Conservation (phyloP, 257 asterid genomes). For the Thymus mandschuricus region DNA sequence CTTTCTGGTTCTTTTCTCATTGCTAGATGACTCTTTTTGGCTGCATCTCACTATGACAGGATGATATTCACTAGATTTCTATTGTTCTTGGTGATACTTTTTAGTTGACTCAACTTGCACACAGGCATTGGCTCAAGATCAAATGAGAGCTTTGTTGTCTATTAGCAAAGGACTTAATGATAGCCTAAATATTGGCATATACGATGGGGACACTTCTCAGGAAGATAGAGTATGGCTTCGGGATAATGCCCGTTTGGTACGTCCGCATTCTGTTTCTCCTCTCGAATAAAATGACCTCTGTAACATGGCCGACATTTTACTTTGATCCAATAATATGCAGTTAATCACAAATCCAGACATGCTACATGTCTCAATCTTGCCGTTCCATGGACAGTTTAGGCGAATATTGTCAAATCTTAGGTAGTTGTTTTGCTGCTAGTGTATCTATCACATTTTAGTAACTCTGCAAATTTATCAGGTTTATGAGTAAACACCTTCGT, state of each 20-base stretch:
- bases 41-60: conserved; percentile 26
- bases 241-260: conserved; percentile 92
- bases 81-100: conserved; percentile 21
- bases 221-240: conserved; percentile 82
- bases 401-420: conserved; percentile 83
- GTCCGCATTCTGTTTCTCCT: background rate
- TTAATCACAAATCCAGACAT: conserved; percentile 96
- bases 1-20: conserved; percentile 13
- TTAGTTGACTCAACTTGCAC: conserved; percentile 35
- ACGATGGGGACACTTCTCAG: conserved; percentile 94
- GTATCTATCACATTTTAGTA: conserved; percentile 24
- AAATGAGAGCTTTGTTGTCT: conserved; percentile 68
- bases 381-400: conserved; percentile 76
- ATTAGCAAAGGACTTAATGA: conserved; percentile 62
- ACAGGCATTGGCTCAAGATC: conserved; percentile 99
- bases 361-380: conserved; percentile 92
- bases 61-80: conserved; percentile 21
- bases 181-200: conserved; percentile 78
- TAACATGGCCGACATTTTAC: conserved; percentile 28
- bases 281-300: conserved; percentile 25
- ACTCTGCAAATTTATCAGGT: conserved; percentile 16
- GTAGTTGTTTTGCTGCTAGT: conserved; percentile 44
- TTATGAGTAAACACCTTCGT: background rate
- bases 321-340: conserved; percentile 54
- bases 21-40: conserved; percentile 22